These are phyloP conservation scores for Botrytis porri DNA, from an alignment of 2,329 filamentous ascomycete genomes.

Conservation along the genomic window DNA sequence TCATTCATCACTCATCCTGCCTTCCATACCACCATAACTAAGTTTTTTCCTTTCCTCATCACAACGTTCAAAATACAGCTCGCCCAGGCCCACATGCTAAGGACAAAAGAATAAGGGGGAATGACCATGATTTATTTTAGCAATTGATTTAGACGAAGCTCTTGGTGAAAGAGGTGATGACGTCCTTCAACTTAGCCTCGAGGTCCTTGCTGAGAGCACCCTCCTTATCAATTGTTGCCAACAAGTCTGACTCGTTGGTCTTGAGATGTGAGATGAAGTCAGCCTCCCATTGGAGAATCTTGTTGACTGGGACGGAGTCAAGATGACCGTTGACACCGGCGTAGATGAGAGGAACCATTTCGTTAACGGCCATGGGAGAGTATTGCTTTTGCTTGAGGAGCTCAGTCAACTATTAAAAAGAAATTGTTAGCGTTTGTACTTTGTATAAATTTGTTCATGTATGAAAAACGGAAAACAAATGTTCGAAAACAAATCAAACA, in stretches of 20 bases:
- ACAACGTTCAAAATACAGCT: constrained; percentile 29
- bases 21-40: neutral
- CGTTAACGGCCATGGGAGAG: constrained; percentile 95
- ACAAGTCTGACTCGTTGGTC: constrained; percentile 81
- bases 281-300: constrained; percentile 90
- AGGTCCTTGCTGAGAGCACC: constrained; percentile 93
- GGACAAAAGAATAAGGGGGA: constrained; percentile 34
- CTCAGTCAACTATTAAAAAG: constrained; percentile 68
- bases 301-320: constrained; percentile 82
- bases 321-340: constrained; percentile 98
- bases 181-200: constrained; percentile 76
- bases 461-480: neutral
- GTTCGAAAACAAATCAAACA: neutral
- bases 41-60: neutral
- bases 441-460: neutral
- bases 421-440: constrained; percentile 32
- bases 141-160: constrained; percentile 60
- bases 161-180: constrained; percentile 83
- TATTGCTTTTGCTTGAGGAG: constrained; percentile 99
- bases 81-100: constrained; percentile 29
- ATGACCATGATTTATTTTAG: constrained; percentile 20
- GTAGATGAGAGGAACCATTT: constrained; percentile 99
- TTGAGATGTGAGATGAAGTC: constrained; percentile 92
- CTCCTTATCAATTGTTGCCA: constrained; percentile 90
- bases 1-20: constrained; percentile 23